Conservation (phyloP, 352 stramenopile species). For the Hyaloperonospora arabidopsidis region DNA sequence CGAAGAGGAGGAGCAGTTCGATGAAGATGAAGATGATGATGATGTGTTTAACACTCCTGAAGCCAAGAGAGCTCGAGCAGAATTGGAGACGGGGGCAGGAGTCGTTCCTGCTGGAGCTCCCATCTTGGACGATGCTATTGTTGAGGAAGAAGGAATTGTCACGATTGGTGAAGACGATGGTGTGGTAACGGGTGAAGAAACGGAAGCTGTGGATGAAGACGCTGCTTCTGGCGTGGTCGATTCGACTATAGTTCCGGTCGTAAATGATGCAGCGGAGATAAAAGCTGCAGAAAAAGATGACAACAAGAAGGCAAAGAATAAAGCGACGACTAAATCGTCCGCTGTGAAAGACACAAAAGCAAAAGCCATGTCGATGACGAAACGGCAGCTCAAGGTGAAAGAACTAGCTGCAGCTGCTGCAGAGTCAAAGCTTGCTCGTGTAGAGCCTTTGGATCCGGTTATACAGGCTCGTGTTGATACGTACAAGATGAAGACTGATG, state of each 20-base stretch:
- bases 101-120: conserved; percentile 19
- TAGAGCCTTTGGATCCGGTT: conserved; percentile 42
- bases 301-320: conserved; percentile 15
- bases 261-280: conserved; percentile 1
- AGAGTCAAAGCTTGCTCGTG: conserved; percentile 5
- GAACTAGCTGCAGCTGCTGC: conserved; percentile 18
- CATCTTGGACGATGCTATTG: conserved; percentile 19
- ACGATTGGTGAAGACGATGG: conserved; percentile 11
- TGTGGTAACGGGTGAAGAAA: neutral
- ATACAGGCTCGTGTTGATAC: conserved; percentile 56
- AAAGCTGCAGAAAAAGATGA: conserved; percentile 5
- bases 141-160: conserved; percentile 15
- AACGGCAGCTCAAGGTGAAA: conserved; percentile 22
- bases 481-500: conserved; percentile 71
- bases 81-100: conserved; percentile 17
- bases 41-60: conserved; percentile 28
- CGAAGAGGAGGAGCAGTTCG: conserved; percentile 17
- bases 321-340: conserved; percentile 6
- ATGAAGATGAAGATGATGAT: conserved; percentile 19
- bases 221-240: conserved; percentile 18
- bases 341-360: conserved; percentile 3
- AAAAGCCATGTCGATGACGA: conserved; percentile 17
- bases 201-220: neutral
- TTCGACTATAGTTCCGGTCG: conserved; percentile 10
- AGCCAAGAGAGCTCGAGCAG: conserved; percentile 20